Evolutionary conservation across 108 stramenopile species (phyloP), one percentile per base, ranked within the genome.

Genomic region (Nitzschia putrida): DNA sequence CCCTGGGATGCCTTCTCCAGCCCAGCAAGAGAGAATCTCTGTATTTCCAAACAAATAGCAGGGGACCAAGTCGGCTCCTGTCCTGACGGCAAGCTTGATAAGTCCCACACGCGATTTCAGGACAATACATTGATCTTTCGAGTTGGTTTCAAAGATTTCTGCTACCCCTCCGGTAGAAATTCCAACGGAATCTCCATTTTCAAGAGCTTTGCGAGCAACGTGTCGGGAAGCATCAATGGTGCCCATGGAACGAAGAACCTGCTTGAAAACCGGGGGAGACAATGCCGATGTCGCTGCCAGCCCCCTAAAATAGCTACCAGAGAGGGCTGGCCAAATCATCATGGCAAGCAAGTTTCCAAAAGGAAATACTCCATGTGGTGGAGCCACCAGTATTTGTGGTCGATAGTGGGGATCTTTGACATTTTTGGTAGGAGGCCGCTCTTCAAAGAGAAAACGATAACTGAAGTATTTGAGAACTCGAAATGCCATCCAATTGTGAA

Each of bases 41-140:
- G 73, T 78, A 42, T 73, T 77, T 2, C 83, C 83, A 72, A 81
- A 84, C 13, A 84, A 42, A 37, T 79, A 84, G 25, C 72, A 63
- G 24, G 83, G 83, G 6, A 61, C 60, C 9, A 84, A 24, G 24
- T 69, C 68, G 8, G 83, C 73, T 14, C 83, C 83, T 0, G 83
- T 84, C 38, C 76, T 68, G 13, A 81, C 54, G 18, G 83, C 80
- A 9, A 84, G 57, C 38, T 81, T 81, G 68, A 84, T 81, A 34
- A 84, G 49, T 7, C 83, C 83, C 6, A 70, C 41, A 2, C 79
- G 63, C 42, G 61, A 68, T 25, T 59, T 74, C 12, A 74, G 21
- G 53, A 74, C n/a, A 38, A 80, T 71, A 43, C 61, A 56, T 43
- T 80, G 69, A 24, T 74, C 64, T 9, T 61, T 58, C 7, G 56